Conservation (phyloP, 2,329 filamentous ascomycete species). For the Colletotrichum shisoi region DNA sequence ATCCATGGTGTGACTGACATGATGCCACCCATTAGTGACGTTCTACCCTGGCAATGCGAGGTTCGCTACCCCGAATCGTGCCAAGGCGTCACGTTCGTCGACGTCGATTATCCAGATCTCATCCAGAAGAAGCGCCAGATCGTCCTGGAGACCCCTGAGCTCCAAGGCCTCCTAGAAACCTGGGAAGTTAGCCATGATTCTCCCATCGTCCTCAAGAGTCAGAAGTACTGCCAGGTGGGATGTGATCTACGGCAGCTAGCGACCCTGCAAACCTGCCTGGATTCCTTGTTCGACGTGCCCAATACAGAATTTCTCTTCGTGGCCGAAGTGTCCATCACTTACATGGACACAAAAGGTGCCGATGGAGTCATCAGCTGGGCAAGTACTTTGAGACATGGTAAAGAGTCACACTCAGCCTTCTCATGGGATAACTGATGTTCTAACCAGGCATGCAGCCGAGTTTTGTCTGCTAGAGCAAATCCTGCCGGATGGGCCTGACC, state of each 20-base stretch:
- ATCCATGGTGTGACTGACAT: neutral
- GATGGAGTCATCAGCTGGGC: slow-evolving; percentile 82
- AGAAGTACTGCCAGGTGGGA: slow-evolving; percentile 78
- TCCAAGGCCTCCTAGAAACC: slow-evolving; percentile 66
- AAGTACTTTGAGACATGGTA: slow-evolving; percentile 73
- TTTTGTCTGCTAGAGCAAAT: slow-evolving; percentile 91
- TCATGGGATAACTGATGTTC: slow-evolving; percentile 20
- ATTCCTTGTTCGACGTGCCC: slow-evolving; percentile 62
- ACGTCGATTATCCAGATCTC: slow-evolving; percentile 84
- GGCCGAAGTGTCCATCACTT: slow-evolving; percentile 90
- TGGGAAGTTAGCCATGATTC: slow-evolving; percentile 61
- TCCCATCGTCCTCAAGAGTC: slow-evolving; percentile 67
- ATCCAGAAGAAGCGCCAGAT: slow-evolving; percentile 76
- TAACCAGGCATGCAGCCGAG: slow-evolving; percentile 62
- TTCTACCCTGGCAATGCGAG: slow-evolving; percentile 84
- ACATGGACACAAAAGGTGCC: slow-evolving; percentile 79
- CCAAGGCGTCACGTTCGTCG: slow-evolving; percentile 72
- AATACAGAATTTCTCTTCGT: slow-evolving; percentile 73
- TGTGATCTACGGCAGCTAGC: slow-evolving; percentile 78
- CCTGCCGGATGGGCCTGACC: slow-evolving; percentile 76
- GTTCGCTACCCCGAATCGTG: slow-evolving; percentile 69
- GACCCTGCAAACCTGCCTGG: slow-evolving; percentile 67
- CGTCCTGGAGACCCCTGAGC: slow-evolving; percentile 69
- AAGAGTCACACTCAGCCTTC: slow-evolving; percentile 42
- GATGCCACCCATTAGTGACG: slow-evolving; percentile 66